These are phyloP conservation scores for Barnettozyma pratensis DNA, from an alignment of 805 yeast genomes.

Conservation along the genomic window DNA sequence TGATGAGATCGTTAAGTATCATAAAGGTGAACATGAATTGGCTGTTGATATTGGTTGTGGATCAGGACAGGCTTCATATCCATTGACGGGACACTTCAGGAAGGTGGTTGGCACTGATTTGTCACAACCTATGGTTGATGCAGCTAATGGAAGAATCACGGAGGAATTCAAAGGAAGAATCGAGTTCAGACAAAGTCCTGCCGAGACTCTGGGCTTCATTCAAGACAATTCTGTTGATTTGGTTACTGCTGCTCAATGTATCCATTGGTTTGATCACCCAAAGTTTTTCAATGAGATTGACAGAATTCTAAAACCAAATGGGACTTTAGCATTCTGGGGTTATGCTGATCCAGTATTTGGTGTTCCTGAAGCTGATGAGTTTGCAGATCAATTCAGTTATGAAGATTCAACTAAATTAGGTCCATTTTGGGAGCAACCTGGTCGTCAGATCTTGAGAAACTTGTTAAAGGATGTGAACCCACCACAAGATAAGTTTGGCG, in stretches of 20 bases:
- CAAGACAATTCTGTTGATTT: slow-evolving; percentile 47
- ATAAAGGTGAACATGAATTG: slow-evolving; percentile 31
- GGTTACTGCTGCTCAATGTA: slow-evolving; percentile 73
- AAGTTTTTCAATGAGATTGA: slow-evolving; percentile 45
- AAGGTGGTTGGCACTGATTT: slow-evolving; percentile 59
- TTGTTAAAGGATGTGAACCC: slow-evolving; percentile 38
- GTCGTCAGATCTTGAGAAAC: slow-evolving; percentile 49
- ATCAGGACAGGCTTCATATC: slow-evolving; percentile 66
- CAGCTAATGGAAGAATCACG: slow-evolving; percentile 31
- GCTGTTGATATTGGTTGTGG: slow-evolving; percentile 79
- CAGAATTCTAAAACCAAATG: slow-evolving; percentile 49
- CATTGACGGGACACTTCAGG: slow-evolving; percentile 39
- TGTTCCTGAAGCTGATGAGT: slow-evolving; percentile 45
- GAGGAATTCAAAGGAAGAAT: slow-evolving; percentile 12
- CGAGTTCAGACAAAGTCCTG: slow-evolving; percentile 20
- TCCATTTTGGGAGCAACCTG: slow-evolving; percentile 84
- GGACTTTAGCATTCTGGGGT: slow-evolving; percentile 74
- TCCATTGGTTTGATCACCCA: slow-evolving; percentile 75
- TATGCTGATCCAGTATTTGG: slow-evolving; percentile 68
- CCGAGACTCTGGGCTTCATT: slow-evolving; percentile 22
- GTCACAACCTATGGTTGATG: slow-evolving; percentile 49
- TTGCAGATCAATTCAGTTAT: slow-evolving; percentile 48
- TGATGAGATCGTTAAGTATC: slow-evolving; percentile 36
- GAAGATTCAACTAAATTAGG: slow-evolving; percentile 47
- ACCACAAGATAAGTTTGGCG: slow-evolving; percentile 37